Percentiles rank a stretch among this genome's conserved stretches.
Conservation (phyloP, 2,329 filamentous ascomycete species). For the Fusarium pseudonygamai region DNA sequence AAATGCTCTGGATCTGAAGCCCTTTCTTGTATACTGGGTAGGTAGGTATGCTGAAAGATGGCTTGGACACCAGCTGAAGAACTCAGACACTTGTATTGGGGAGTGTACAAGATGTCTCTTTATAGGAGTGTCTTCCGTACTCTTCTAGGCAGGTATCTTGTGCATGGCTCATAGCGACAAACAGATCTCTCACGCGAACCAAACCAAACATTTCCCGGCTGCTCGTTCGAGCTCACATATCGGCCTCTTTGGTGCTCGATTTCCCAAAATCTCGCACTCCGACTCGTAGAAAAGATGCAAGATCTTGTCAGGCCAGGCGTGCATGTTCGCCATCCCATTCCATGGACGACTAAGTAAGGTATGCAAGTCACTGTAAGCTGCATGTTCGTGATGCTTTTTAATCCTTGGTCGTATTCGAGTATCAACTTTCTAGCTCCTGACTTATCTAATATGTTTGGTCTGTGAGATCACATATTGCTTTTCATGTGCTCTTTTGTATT, state of each 20-base stretch:
- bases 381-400: background rate
- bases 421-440: background rate
- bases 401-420: background rate
- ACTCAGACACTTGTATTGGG: background rate
- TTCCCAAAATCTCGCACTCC: background rate
- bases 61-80: background rate
- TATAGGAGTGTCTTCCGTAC: background rate
- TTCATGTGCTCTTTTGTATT: background rate
- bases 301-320: background rate
- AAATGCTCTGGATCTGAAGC: background rate
- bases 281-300: background rate
- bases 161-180: conserved; percentile 4
- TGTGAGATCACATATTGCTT: conserved; percentile 18
- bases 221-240: background rate
- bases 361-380: background rate
- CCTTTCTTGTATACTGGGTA: background rate
- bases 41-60: background rate
- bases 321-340: background rate
- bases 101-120: background rate
- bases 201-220: background rate
- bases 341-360: background rate
- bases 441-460: background rate
- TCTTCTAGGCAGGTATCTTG: background rate
- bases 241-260: background rate
- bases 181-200: background rate